Evolutionary conservation across 1,284 basidiomycete species (phyloP).

Genomic region (Ceratobasidium sp.): DNA sequence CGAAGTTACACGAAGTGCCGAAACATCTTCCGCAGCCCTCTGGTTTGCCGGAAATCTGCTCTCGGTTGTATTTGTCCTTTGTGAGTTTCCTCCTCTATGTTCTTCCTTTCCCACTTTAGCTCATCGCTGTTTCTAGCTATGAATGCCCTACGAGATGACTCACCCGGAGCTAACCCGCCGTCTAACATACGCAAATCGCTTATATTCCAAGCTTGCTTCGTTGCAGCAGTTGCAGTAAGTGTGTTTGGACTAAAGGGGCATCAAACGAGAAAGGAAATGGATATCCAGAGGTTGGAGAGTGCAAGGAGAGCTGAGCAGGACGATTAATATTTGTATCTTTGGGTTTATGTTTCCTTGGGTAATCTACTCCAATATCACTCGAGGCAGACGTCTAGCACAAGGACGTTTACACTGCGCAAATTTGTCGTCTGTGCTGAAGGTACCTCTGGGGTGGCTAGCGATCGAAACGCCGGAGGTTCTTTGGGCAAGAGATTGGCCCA

Average conservation of each 20-base stretch:
- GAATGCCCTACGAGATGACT: constrained; percentile 35
- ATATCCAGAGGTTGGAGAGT: constrained; percentile 30
- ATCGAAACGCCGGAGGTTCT: too few relatives aligned
- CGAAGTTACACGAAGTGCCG: constrained; percentile 81
- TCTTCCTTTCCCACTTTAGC: not conserved
- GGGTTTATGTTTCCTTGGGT: not conserved
- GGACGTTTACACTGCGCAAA: too few relatives aligned
- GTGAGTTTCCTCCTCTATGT: constrained; percentile 59
- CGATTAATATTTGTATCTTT: constrained; percentile 3
- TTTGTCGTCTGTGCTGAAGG: not conserved
- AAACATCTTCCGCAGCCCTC: constrained; percentile 77
- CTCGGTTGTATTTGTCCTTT: constrained; percentile 72
- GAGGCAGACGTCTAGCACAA: too few relatives aligned
- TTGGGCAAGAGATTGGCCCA: too few relatives aligned
- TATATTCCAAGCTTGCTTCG: constrained; percentile 45
- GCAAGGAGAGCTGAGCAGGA: not conserved
- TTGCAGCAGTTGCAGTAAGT: constrained; percentile 10
- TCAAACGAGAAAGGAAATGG: constrained; percentile 45
- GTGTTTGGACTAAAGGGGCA: constrained; percentile 42
- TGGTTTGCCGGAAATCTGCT: constrained; percentile 82
- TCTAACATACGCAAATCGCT: constrained; percentile 45
- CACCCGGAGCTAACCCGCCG: constrained; percentile 44
- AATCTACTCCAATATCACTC: not conserved
- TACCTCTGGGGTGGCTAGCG: too few relatives aligned
- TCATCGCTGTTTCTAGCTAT: constrained; percentile 11